phyloP scores from a whole-genome alignment of 768 basidiomycete species.

The Boletus sp. region DNA sequence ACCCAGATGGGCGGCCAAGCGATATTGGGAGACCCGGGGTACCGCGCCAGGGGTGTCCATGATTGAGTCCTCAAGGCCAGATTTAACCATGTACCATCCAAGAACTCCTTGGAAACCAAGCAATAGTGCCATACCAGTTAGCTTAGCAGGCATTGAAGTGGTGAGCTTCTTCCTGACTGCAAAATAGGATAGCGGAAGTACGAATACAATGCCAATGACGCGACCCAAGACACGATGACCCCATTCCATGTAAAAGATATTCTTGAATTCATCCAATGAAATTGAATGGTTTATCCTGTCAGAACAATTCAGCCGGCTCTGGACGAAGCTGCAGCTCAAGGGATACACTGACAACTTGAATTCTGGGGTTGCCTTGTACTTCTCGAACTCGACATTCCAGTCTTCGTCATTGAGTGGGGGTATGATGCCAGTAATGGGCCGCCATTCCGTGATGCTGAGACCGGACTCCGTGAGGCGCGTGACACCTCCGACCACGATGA shows the following conservation, averaged over 20 bases:
- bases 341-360: slow-evolving; percentile 77
- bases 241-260: slow-evolving; percentile 99
- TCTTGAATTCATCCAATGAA: slow-evolving; percentile 87
- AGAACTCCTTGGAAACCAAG: slow-evolving; percentile 90
- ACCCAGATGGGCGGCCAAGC: slow-evolving; percentile 93
- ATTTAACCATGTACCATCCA: slow-evolving; percentile 99
- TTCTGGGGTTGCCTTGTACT: slow-evolving; percentile 93
- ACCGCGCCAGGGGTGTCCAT: slow-evolving; percentile 80
- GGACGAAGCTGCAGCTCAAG: not conserved
- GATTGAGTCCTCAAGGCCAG: slow-evolving; percentile 82
- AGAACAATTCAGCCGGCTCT: not conserved
- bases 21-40: slow-evolving; percentile 95
- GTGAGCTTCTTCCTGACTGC: slow-evolving; percentile 67
- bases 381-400: slow-evolving; percentile 89
- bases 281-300: slow-evolving; percentile 86
- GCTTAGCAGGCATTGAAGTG: slow-evolving; percentile 54
- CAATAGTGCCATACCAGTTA: slow-evolving; percentile 71
- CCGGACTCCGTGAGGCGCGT: slow-evolving; percentile 98
- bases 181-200: slow-evolving; percentile 84
- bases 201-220: slow-evolving; percentile 77
- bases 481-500: slow-evolving; percentile 94
- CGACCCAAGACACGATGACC: slow-evolving; percentile 92
- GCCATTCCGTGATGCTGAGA: slow-evolving; percentile 97
- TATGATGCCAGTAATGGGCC: slow-evolving; percentile 82
- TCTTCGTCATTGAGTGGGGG: slow-evolving; percentile 75